Percentiles rank a stretch among this genome's conserved stretches.
Conservation (phyloP, 2,329 filamentous ascomycete species). For the Domatiomyces globalis region DNA sequence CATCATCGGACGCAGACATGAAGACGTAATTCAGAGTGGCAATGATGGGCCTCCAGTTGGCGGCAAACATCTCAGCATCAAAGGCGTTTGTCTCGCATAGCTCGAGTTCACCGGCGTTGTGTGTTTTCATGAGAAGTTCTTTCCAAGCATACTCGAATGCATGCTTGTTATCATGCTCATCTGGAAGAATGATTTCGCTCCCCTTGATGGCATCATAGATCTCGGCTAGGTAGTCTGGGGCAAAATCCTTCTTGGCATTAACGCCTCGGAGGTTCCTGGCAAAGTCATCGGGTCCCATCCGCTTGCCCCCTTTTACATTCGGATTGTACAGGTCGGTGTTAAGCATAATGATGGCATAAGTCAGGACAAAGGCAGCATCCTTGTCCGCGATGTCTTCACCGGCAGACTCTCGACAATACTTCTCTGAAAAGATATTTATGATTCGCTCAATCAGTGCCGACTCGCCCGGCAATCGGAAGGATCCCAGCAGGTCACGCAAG, state of each 20-base stretch:
- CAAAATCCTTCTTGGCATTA: slow-evolving; percentile 74
- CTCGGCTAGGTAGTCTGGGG: slow-evolving; percentile 63
- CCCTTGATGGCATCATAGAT: slow-evolving; percentile 86
- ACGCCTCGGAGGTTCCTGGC: slow-evolving; percentile 78
- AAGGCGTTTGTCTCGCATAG: slow-evolving; percentile 86
- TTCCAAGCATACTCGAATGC: slow-evolving; percentile 98
- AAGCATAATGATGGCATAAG: slow-evolving; percentile 92
- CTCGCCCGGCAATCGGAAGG: slow-evolving; percentile 88
- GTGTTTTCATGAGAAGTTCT: slow-evolving; percentile 75
- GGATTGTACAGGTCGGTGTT: slow-evolving; percentile 97
- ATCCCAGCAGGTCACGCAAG: slow-evolving; percentile 68
- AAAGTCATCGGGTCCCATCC: slow-evolving; percentile 77
- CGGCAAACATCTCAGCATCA: slow-evolving; percentile 93
- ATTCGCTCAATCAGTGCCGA: slow-evolving; percentile 87
- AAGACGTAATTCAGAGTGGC: slow-evolving; percentile 96
- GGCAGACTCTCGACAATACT: slow-evolving; percentile 58
- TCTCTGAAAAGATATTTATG: slow-evolving; percentile 71
- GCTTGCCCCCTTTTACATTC: slow-evolving; percentile 58
- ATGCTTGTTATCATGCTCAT: slow-evolving; percentile 93
- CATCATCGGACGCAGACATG: slow-evolving; percentile 94
- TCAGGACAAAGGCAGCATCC: slow-evolving; percentile 78
- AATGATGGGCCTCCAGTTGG: slow-evolving; percentile 88
- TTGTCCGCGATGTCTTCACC: slow-evolving; percentile 67
- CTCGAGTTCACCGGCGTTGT: slow-evolving; percentile 56
- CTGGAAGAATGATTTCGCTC: slow-evolving; percentile 90